Evolutionary conservation across 1,284 basidiomycete genomes (phyloP), one percentile per base, ranked within the genome.

Genomic region (Coniferiporia sulphurascens): DNA sequence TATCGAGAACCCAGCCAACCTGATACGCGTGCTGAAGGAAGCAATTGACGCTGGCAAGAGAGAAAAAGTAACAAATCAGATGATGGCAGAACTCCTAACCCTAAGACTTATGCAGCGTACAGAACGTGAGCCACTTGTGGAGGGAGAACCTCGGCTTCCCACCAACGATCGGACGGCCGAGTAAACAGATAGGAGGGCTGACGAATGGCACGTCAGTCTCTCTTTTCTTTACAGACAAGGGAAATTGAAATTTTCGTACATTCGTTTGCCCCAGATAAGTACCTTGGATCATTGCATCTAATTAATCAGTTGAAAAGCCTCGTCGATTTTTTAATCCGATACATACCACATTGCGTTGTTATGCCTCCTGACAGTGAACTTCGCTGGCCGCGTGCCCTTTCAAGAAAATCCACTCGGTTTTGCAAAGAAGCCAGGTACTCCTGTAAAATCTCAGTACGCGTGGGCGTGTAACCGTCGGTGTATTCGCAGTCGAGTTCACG

Each of bases 401-500:
- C 76, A 8, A 78, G 63, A 19, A 76, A 71, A 1, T 69, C 65
- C 4, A 78, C 64, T 38, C 74, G 69, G n/a, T 68, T 65, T 59
- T 69, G 69, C 32, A 79, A 63, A 13, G 68, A 69, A 0, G 67
- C 65, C 17, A 79, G 66, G 9, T 73, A 72, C 2, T 76, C 73
- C 64, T 77, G 74, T 27, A 78, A 58, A 5, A 67, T 67, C 58
- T 77, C 61, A 0, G 70, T 75, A 12, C 74, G 69, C 0, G 74
- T 65, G n/a, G 68, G 69, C 10, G 66, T 67, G 36, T 66, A 67
- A 12, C 68, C 69, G 48, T 77, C 74, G 0, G 70, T 68, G 58
- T 78, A 79, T 66, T 78, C 74, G 62, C 76, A 78, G 45, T 77
- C 77, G 0, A 71, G 71, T n/a, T 62, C 62, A 9, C 74, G 67